Percentiles rank a stretch among this genome's conserved stretches.
Conservation (phyloP, 1,139 yeast genomes). For the Nakaseomyces nivariensis region DNA sequence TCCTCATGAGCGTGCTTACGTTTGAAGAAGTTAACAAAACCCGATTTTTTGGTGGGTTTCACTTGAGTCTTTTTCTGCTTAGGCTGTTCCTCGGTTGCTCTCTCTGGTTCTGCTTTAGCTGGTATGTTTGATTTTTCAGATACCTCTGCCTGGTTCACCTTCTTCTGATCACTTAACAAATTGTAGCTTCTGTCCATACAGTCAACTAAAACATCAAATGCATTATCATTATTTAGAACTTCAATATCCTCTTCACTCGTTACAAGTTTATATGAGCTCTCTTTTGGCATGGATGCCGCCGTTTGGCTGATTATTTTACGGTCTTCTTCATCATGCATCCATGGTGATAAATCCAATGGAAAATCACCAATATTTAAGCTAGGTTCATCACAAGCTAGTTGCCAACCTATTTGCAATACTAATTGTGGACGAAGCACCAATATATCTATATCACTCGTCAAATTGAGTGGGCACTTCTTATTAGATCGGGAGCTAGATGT, state of each 20-base stretch:
- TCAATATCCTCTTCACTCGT: slow-evolving; percentile 11
- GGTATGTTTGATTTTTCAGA: background rate
- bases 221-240: slow-evolving; percentile 10
- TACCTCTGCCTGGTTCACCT: slow-evolving; percentile 1
- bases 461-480: background rate
- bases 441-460: slow-evolving; percentile 18
- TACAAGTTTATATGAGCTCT: slow-evolving; percentile 10
- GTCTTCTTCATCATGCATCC: slow-evolving; percentile 10
- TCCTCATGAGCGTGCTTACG: slow-evolving; percentile 10
- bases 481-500: slow-evolving; percentile 6
- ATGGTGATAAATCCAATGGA: slow-evolving; percentile 18
- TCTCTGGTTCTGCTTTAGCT: background rate
- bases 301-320: background rate
- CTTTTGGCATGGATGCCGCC: background rate
- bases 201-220: slow-evolving; percentile 13
- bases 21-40: slow-evolving; percentile 15
- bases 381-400: slow-evolving; percentile 28
- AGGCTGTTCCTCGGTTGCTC: background rate
- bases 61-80: slow-evolving; percentile 4
- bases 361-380: slow-evolving; percentile 24
- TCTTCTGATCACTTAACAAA: slow-evolving; percentile 2
- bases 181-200: slow-evolving; percentile 18
- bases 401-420: slow-evolving; percentile 21
- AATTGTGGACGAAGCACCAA: slow-evolving; percentile 19
- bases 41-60: slow-evolving; percentile 9